Evolutionary conservation across 805 yeast species (phyloP), one percentile per base, ranked within the genome.

Genomic region (Ogataea thermomethanolica): DNA sequence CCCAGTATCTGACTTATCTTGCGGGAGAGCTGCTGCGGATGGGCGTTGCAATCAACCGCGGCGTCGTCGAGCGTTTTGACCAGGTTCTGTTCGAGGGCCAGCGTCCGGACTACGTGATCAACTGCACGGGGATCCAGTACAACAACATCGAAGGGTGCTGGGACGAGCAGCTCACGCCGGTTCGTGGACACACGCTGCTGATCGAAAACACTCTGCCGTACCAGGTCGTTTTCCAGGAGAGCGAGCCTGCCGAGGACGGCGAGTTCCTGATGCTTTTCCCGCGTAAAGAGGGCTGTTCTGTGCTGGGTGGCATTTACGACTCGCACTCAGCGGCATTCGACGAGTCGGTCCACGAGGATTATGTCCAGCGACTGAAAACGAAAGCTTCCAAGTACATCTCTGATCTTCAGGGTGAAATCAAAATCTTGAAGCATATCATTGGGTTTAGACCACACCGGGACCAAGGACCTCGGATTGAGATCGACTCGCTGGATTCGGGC

Each of bases 381-480:
- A 66, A 79, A 38, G 87, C 66, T 22, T 48, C 48, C 34, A 45
- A 33, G n/a, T 59, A 78, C 9, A 73, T 65, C 38, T 88, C 90
- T 0, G 79, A 79, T 34, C 61, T 83, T 14, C 41, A 42, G 29
- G 59, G 65, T 12, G 58, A 58, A 4, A 61, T 74, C 37, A 79
- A 75, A 37, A 61, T 82, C 9, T 65, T 67, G 17, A 65, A 69
- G 35, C 59, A 71, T 27, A 80, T 79, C 56, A 83, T 81, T 11
- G 89, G 87, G 0, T 78, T 82, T 51, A 70, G 89, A 52, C 89
- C 88, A 1, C 81, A 76, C 0, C 69, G 87, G 54, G 51, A 58
- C 5, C 77, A 74, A 8, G 89, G 88, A 0, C 60, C 73, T 8
- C 63, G 78, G 35, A 57, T 78, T 3, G 73, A 71, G 25, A 26